These are phyloP conservation scores for Talaromyces atroroseus DNA, from an alignment of 2,329 filamentous ascomycete genomes.

Conservation along the genomic window DNA sequence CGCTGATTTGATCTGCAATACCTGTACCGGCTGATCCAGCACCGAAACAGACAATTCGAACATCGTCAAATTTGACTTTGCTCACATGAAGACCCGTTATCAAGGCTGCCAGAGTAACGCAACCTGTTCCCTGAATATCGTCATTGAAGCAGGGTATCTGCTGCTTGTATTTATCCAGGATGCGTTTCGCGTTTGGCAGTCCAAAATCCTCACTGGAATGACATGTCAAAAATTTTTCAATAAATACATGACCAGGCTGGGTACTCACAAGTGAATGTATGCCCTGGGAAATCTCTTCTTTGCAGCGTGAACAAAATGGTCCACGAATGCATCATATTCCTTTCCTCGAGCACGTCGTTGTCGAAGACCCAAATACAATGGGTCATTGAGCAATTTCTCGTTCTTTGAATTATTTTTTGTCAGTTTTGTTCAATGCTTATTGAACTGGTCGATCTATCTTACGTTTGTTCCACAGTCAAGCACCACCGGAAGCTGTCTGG, in stretches of 20 bases:
- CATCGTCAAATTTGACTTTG: constrained; percentile 59
- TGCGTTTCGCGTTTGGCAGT: constrained; percentile 65
- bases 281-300: constrained; percentile 70
- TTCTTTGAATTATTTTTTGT: constrained; percentile 45
- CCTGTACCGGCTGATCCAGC: constrained; percentile 76
- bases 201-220: constrained; percentile 67
- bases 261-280: constrained; percentile 67
- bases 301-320: constrained; percentile 64
- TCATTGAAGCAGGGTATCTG: constrained; percentile 84
- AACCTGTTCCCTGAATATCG: constrained; percentile 83
- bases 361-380: constrained; percentile 71
- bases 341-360: constrained; percentile 62
- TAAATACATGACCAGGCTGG: no score
- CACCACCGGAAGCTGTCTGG: no score
- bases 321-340: constrained; percentile 70
- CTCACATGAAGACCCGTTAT: constrained; percentile 69
- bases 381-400: constrained; percentile 64
- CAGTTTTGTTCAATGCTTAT: no score
- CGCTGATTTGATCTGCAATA: constrained; percentile 77
- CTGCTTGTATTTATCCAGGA: constrained; percentile 69
- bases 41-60: constrained; percentile 71
- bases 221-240: background rate
- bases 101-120: constrained; percentile 77
- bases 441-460: no score
- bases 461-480: no score